Base-by-base conservation (phyloP, 768 basidiomycete species). In the Arthromyces matolae region DNA sequence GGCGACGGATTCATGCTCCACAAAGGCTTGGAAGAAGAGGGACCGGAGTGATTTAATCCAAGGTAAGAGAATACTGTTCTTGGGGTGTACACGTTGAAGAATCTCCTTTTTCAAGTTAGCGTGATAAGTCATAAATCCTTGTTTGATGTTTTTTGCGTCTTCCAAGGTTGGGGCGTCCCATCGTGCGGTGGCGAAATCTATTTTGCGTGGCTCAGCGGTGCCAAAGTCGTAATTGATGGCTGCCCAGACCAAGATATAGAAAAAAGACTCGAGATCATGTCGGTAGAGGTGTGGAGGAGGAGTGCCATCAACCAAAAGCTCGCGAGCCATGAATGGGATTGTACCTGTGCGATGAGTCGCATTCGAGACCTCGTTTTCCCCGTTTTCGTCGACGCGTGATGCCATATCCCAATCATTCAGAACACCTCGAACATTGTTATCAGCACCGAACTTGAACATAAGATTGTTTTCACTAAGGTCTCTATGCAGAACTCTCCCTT, bases 381-480 rank as follows among this genome's bases (percentile, higher is more conserved):
- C 51, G 6, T 52, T 29, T 5, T 40, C 41, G 24, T 53, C 50
- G 12, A 60, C 27, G 7, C 36, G 22, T 1, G 47, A 45, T 1
- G 63, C 55, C 46, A 60, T 55, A 37, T 68, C 64, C 51, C 61
- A 65, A 41, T 68, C 67, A 31, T 56, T 53, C 10, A 66, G 51
- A 16, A 66, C 51, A 1, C 66, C 65, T 18, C 51, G 39, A 2
- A 49, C 50, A 16, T 27, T 27, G 13, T 38, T 25, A 22, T 40
- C 40, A 12, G 40, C 31, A 25, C 34, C 20, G 6, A 34, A 28
- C 8, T 48, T 35, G 34, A 61, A 55, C 64, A 68, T 65, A 12
- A 68, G 44, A 36, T 66, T 68, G 34, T 57, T 54, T 24, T 60
- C 57, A 45, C 67, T 64, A 40, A 70, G 50, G 49, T 69, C 61